Base-by-base conservation (phyloP, 1,284 basidiomycete genomes). In the Erythrobasidium hasegawianum region DNA sequence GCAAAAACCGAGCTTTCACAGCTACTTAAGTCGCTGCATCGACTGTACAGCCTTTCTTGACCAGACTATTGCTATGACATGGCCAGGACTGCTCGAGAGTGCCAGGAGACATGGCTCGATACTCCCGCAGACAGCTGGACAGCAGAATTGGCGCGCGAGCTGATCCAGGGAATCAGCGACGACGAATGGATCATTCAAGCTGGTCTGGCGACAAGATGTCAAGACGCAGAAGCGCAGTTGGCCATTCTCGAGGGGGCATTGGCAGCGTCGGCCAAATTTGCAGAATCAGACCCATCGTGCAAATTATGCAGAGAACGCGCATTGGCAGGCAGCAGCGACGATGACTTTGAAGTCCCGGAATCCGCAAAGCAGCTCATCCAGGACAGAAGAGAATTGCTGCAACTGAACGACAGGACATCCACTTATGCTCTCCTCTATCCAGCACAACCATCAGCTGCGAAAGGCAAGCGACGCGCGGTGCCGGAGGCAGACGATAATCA, bases 391-490 rank as follows among this genome's bases (percentile, higher is more conserved):
- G 50, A 59, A 4, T 33, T 73, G 38, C 53, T 73, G 27, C 65
- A 69, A 3, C 5, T 64, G 16, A 24, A 59, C 11, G 72, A 73
- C 65, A 68, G 66, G 45, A 56, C 52, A 5, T 47, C 52, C 14
- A 71, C 67, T 18, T 72, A 66, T 61, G 64, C 68, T 27, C 57
- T 60, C 9, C 53, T 71, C 13, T 72, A 69, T 55, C 39, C 20
- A 14, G n/a, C 27, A 49, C 16, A 22, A 24, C n/a, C 24, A 33
- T 5, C 33, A 33, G 33, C 33, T 33, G 5, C 33, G 33, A 33
- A 33, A 11, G 33, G 33, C 33, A 33, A 33, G 33, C 33, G 11
- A 11, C 33, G 33, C 33, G 33, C 4, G 11, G 33, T 33, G 33
- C 4, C 33, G 33, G 33, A 33, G 33, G 5, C 33, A 4, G 33